These are phyloP conservation scores for Polychytrium aggregatum DNA, from an alignment of 192 early-diverging fungal genomes.

Conservation along the genomic window DNA sequence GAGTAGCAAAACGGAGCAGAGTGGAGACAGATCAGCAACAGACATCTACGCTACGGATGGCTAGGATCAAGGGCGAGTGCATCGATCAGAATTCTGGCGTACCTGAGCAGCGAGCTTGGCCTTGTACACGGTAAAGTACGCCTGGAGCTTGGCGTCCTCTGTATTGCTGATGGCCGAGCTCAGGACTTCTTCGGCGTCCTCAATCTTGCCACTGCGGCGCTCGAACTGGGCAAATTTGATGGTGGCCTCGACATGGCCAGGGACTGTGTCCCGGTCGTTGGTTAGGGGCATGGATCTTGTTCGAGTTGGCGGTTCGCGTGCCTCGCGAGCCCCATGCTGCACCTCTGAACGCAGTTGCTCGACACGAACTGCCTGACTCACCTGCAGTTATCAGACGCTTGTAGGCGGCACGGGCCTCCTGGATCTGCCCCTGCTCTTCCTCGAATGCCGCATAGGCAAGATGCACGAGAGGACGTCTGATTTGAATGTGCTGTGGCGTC, in stretches of 20 bases:
- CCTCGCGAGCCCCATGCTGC: neutral
- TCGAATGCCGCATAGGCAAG: conserved; percentile 49
- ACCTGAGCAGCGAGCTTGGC: conserved; percentile 36
- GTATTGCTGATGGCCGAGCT: conserved; percentile 21
- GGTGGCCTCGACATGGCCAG: conserved; percentile 54
- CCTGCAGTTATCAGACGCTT: conserved; percentile 35
- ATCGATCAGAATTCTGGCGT: conserved; percentile 22
- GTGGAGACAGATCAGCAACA: neutral
- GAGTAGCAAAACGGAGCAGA: too few relatives aligned
- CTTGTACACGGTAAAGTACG: conserved; percentile 39
- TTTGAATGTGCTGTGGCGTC: neutral
- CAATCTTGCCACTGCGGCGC: conserved; percentile 33
- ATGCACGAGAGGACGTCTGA: conserved; percentile 41
- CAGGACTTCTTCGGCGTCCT: conserved; percentile 27
- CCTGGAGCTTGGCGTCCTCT: conserved; percentile 34
- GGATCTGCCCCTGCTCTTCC: conserved; percentile 45
- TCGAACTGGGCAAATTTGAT: conserved; percentile 55
- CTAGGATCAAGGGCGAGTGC: conserved; percentile 7
- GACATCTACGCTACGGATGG: neutral
- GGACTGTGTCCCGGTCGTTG: conserved; percentile 24
- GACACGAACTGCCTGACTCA: conserved; percentile 11
- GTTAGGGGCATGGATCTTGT: too few relatives aligned
- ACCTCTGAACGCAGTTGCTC: neutral
- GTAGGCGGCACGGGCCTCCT: conserved; percentile 49
- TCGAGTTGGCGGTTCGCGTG: neutral